Evolutionary conservation across 352 stramenopile genomes (phyloP).

Genomic region (Phytopythium aichiense): DNA sequence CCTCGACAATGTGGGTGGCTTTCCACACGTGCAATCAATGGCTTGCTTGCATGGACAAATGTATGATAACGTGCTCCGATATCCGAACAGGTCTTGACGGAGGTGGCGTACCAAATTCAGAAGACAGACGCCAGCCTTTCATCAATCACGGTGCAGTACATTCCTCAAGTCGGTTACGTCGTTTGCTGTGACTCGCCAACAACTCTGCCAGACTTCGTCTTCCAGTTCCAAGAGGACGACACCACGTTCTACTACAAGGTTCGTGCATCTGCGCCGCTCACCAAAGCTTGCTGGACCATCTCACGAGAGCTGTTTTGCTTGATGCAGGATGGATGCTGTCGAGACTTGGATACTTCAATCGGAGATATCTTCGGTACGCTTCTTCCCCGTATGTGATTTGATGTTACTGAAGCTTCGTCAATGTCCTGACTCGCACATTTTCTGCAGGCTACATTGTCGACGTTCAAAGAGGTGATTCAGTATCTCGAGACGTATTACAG

Average conservation of each 20-base stretch:
- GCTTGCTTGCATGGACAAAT: not conserved
- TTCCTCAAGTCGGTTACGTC: conserved; percentile 85
- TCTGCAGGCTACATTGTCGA: conserved; percentile 72
- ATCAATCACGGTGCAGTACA: conserved; percentile 82
- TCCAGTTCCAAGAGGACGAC: conserved; percentile 88
- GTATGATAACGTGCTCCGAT: not conserved
- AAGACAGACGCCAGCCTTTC: conserved; percentile 63
- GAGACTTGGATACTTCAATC: conserved; percentile 74
- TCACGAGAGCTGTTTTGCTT: not conserved
- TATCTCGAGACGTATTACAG: not conserved
- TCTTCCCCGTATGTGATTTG: not conserved
- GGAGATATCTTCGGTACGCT: conserved; percentile 75
- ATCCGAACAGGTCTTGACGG: conserved; percentile 56
- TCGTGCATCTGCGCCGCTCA: not conserved
- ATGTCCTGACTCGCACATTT: conserved; percentile 5
- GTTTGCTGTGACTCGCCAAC: conserved; percentile 73
- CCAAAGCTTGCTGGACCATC: not conserved
- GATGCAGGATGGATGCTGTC: conserved; percentile 63
- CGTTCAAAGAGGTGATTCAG: conserved; percentile 57
- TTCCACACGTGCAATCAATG: not conserved
- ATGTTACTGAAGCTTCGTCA: no score
- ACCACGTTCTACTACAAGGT: conserved; percentile 88
- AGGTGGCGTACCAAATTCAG: conserved; percentile 81
- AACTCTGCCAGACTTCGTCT: conserved; percentile 70
- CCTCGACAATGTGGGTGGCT: conserved; percentile 67